Evolutionary conservation across 2,329 filamentous ascomycete genomes (phyloP).

Genomic region (Plectosphaerella sp.): DNA sequence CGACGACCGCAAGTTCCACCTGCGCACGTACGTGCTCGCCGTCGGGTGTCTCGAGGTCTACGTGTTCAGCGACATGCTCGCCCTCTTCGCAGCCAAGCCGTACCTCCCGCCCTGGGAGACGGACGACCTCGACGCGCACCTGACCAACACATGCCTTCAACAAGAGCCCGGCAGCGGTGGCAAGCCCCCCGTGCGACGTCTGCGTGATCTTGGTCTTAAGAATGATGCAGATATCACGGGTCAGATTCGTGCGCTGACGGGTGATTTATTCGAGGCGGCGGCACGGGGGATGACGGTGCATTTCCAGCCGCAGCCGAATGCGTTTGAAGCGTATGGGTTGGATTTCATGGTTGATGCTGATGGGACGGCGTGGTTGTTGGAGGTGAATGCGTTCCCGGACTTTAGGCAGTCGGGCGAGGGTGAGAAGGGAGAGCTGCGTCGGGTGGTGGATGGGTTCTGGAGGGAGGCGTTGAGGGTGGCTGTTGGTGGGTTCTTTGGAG

Average conservation of each 20-base stretch:
- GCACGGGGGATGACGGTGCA: conserved; percentile 80
- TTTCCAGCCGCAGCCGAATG: conserved; percentile 84
- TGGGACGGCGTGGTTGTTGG: conserved; percentile 70
- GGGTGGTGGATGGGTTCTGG: conserved; percentile 73
- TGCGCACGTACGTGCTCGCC: conserved; percentile 85
- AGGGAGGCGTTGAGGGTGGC: conserved; percentile 64
- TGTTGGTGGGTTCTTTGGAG: conserved; percentile 63
- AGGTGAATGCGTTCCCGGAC: conserved; percentile 95
- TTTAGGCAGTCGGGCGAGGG: conserved; percentile 77
- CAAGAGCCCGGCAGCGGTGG: conserved; percentile 34
- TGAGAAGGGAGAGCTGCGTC: conserved; percentile 60
- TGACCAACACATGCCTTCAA: conserved; percentile 96
- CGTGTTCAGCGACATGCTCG: conserved; percentile 88
- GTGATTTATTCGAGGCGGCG: conserved; percentile 81
- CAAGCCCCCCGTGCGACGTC: conserved; percentile 59
- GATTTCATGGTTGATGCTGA: conserved; percentile 77
- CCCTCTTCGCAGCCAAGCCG: conserved; percentile 75
- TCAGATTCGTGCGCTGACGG: conserved; percentile 71
- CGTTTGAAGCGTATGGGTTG: conserved; percentile 87
- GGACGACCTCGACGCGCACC: conserved; percentile 62
- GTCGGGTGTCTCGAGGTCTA: conserved; percentile 74
- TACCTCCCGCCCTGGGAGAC: conserved; percentile 63
- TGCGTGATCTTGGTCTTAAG: conserved; percentile 58
- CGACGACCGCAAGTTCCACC: conserved; percentile 84
- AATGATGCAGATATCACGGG: conserved; percentile 61